Conservation (phyloP, 2,329 filamentous ascomycete genomes). For the Zalaria sp. region DNA sequence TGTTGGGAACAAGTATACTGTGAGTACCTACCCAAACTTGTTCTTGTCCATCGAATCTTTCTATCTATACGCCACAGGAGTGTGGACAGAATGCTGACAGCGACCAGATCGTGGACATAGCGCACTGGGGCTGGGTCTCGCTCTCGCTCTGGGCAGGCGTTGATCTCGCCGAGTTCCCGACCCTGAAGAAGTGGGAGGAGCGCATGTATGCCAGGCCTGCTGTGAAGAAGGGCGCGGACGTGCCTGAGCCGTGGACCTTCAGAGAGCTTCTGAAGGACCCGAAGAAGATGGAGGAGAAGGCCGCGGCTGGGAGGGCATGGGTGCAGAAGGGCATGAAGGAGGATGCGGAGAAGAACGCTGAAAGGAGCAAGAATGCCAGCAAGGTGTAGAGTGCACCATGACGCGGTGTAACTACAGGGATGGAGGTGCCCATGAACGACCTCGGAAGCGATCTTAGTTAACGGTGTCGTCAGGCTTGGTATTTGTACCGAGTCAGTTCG, state of each 20-base stretch:
- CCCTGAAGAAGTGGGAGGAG: conserved; percentile 64
- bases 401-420: too few species aligned
- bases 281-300: conserved; percentile 44
- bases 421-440: too few species aligned
- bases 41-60: too few species aligned
- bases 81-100: neutral
- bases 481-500: too few species aligned
- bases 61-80: too few species aligned
- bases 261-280: conserved; percentile 45
- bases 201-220: conserved; percentile 53
- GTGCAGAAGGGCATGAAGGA: conserved; percentile 56
- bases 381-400: neutral
- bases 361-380: neutral
- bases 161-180: conserved; percentile 61
- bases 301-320: conserved; percentile 39
- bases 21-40: conserved; percentile 16
- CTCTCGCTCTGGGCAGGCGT: conserved; percentile 45
- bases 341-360: conserved; percentile 38
- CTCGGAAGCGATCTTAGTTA: too few species aligned
- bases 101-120: conserved; percentile 49
- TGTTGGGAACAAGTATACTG: conserved; percentile 50
- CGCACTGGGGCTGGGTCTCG: conserved; percentile 67
- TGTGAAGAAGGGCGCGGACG: conserved; percentile 61
- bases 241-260: conserved; percentile 49
- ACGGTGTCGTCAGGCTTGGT: too few species aligned